A percentile compares a stretch with the other conserved stretches of the same genome.
Conservation (phyloP, 2,329 filamentous ascomycete species). For the Penicillium italicum region DNA sequence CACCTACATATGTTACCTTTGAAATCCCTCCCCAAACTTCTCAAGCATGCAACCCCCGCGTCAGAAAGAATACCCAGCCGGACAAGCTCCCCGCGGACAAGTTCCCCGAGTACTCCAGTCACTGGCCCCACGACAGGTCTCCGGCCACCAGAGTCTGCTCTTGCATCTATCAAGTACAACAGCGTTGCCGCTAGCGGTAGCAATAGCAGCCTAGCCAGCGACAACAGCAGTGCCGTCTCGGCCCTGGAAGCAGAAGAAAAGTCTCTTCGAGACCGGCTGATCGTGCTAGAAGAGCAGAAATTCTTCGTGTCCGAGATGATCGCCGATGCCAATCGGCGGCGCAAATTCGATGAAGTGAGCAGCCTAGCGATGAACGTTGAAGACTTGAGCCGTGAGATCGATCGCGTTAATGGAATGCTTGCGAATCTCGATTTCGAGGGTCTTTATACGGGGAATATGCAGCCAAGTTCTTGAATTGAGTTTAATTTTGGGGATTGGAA, state of each 20-base stretch:
- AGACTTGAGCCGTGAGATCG: constrained; percentile 76
- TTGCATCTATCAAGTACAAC: constrained; percentile 57
- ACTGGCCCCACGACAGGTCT: constrained; percentile 23
- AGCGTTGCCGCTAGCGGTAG: constrained; percentile 51
- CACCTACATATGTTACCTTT: constrained; percentile 89
- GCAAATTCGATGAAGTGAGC: constrained; percentile 81
- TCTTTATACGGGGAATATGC: constrained; percentile 41
- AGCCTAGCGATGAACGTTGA: constrained; percentile 76
- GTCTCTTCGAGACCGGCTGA: constrained; percentile 70
- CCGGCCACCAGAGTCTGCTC: constrained; percentile 43
- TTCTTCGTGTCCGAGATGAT: constrained; percentile 89
- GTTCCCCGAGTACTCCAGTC: constrained; percentile 22
- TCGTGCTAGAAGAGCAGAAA: constrained; percentile 85
- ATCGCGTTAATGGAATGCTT: constrained; percentile 61
- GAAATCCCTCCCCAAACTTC: constrained; percentile 66
- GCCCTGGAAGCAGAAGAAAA: constrained; percentile 80
- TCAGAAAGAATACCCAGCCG: constrained; percentile 33
- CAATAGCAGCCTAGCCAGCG: constrained; percentile 51
- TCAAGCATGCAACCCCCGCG: constrained; percentile 59
- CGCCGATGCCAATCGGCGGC: constrained; percentile 66
- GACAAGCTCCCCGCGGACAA: constrained; percentile 19
- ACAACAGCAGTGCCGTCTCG: constrained; percentile 57
- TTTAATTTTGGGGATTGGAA: background rate
- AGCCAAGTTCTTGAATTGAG: constrained; percentile 11
- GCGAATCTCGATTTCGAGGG: constrained; percentile 62